Percentiles rank a stretch among this genome's conserved stretches.
phyloP scores from a whole-genome alignment of 139 green algal genomes.

The Coelastrella sp. region DNA sequence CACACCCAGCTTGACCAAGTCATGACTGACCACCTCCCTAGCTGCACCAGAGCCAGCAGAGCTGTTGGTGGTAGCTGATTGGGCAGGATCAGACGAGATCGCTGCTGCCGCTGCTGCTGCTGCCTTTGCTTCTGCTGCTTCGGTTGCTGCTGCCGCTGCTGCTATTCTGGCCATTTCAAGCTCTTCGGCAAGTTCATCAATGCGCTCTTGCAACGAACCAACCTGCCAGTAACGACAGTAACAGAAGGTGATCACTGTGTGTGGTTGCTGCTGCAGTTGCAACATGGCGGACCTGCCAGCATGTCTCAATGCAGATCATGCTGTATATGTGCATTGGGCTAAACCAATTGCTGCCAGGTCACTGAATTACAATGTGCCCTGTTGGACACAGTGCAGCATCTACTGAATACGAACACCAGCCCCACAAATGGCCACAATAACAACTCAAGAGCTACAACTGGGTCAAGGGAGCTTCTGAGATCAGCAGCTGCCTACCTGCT shows the following conservation, averaged over 20 bases:
- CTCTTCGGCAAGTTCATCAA: slow-evolving; percentile 22
- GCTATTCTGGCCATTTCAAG: slow-evolving; percentile 6
- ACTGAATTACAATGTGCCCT: too few species aligned
- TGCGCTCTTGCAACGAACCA: not conserved
- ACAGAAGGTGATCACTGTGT: too few species aligned
- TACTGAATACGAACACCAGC: too few species aligned
- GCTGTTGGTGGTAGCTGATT: not conserved
- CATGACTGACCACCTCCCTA: not conserved
- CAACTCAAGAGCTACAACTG: too few species aligned
- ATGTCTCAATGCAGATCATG: too few species aligned
- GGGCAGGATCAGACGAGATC: not conserved
- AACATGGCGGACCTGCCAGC: too few species aligned
- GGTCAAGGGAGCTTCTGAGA: too few species aligned
- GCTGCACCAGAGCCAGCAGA: not conserved
- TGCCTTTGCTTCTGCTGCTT: not conserved
- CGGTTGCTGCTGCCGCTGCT: not conserved
- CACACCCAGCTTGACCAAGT: not conserved
- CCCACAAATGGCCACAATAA: too few species aligned
- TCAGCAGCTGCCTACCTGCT: slow-evolving; percentile 4
- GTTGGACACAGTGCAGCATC: too few species aligned
- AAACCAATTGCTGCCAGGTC: too few species aligned
- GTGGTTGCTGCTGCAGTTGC: too few species aligned
- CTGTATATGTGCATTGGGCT: too few species aligned
- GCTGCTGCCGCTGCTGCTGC: slow-evolving; percentile 8
- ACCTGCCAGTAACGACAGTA: not conserved